These are phyloP conservation scores for Tricholoma hemisulphureum DNA, from an alignment of 768 basidiomycete genomes.

Conservation along the genomic window DNA sequence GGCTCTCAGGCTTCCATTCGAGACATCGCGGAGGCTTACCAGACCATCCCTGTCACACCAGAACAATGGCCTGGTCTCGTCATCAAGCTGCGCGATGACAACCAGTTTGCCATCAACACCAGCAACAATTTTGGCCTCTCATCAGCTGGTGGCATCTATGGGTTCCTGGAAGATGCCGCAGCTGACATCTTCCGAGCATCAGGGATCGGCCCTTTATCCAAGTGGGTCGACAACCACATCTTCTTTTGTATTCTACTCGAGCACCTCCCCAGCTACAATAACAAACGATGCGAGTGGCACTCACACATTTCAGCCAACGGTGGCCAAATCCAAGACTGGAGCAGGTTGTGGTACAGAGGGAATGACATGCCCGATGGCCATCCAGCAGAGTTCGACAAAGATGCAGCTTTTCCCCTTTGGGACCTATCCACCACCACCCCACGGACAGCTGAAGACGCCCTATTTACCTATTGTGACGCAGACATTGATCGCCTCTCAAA, in stretches of 20 bases:
- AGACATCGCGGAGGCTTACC: constrained; percentile 15
- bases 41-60: constrained; percentile 2
- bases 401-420: not conserved
- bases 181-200: constrained; percentile 16
- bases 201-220: constrained; percentile 24
- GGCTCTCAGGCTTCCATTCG: constrained; percentile 9
- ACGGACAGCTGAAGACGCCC: constrained; percentile 7
- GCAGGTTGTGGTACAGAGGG: constrained; percentile 23
- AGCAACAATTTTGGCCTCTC: not conserved
- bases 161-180: constrained; percentile 1
- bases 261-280: constrained; percentile 23
- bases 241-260: constrained; percentile 18
- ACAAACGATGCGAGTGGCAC: not conserved
- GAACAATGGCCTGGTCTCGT: constrained; percentile 11
- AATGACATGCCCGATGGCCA: not conserved
- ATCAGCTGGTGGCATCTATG: not conserved
- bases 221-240: constrained; percentile 29
- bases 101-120: not conserved
- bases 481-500: constrained; percentile 38
- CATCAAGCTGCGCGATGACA: not conserved
- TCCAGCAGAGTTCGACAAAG: not conserved
- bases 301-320: not conserved
- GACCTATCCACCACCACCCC: constrained; percentile 24
- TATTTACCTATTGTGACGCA: constrained; percentile 16
- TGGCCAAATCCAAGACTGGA: not conserved